phyloP scores from a whole-genome alignment of 768 basidiomycete species.

The Boletus sp. region DNA sequence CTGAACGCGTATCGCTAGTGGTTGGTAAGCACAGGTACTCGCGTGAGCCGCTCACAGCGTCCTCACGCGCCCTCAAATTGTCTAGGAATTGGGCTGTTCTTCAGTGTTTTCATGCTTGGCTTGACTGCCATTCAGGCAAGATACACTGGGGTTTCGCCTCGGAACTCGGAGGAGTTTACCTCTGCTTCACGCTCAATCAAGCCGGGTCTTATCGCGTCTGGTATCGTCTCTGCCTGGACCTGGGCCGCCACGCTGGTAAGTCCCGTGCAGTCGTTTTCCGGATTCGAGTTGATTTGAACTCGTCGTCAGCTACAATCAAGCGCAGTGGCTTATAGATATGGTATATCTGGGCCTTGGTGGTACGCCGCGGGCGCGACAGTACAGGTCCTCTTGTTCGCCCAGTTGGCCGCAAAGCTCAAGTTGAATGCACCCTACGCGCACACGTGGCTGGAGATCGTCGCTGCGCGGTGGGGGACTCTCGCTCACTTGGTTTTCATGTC shows the following conservation, averaged over 20 bases:
- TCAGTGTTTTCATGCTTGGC: slow-evolving; percentile 75
- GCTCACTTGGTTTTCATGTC: slow-evolving; percentile 88
- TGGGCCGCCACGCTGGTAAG: slow-evolving; percentile 73
- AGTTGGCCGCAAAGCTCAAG: slow-evolving; percentile 91
- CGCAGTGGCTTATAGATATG: slow-evolving; percentile 83
- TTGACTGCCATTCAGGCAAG: slow-evolving; percentile 80
- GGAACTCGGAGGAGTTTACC: slow-evolving; percentile 80
- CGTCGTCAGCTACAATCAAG: slow-evolving; percentile 65
- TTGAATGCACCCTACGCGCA: slow-evolving; percentile 85
- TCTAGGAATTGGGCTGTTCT: slow-evolving; percentile 83
- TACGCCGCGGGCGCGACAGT: slow-evolving; percentile 89
- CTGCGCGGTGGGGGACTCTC: slow-evolving; percentile 70
- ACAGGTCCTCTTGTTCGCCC: slow-evolving; percentile 86
- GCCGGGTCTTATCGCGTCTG: slow-evolving; percentile 88
- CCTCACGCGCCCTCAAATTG: slow-evolving; percentile 4
- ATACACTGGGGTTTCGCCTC: slow-evolving; percentile 79
- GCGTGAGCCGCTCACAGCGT: neutral
- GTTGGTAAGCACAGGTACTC: slow-evolving; percentile 40
- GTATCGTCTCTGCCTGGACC: slow-evolving; percentile 95
- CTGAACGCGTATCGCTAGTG: slow-evolving; percentile 34
- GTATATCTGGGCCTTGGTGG: slow-evolving; percentile 87
- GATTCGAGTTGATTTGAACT: neutral
- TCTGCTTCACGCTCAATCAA: slow-evolving; percentile 82
- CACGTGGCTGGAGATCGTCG: slow-evolving; percentile 87
- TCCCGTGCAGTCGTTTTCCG: neutral